Percentiles rank a stretch among this genome's conserved stretches.
Conservation (phyloP, 2,329 filamentous ascomycete genomes). For the Drechslerella coelobrocha region DNA sequence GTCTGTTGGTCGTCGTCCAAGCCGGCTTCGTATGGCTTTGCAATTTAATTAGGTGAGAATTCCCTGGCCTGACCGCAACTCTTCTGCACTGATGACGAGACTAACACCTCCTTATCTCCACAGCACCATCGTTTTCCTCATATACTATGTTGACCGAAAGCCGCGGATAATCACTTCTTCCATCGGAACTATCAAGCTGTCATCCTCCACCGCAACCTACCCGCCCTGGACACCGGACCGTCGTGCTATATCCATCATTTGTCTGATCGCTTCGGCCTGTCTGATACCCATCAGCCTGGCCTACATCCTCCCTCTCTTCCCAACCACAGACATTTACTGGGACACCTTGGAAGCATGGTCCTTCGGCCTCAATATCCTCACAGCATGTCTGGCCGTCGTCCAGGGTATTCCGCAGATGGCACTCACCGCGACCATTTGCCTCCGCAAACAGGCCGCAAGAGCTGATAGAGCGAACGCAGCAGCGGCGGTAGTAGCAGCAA, state of each 20-base stretch:
- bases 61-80: no score
- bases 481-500: no score
- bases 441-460: background rate
- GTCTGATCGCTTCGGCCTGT: constrained; percentile 13
- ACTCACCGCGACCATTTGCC: constrained; percentile 14
- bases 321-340: constrained; percentile 33
- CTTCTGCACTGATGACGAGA: no score
- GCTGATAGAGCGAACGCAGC: background rate
- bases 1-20: constrained; percentile 33
- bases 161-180: constrained; percentile 25
- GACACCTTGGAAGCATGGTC: constrained; percentile 36
- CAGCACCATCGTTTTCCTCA: constrained; percentile 31
- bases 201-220: constrained; percentile 15
- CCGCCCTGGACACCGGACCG: constrained; percentile 39
- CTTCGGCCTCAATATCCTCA: constrained; percentile 38
- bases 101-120: no score
- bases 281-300: constrained; percentile 32
- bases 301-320: constrained; percentile 36
- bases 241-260: constrained; percentile 18
- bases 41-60: constrained; percentile 23
- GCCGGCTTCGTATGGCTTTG: constrained; percentile 26
- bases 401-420: constrained; percentile 37
- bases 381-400: constrained; percentile 29
- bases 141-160: constrained; percentile 17
- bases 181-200: constrained; percentile 25